phyloP scores from a whole-genome alignment of 2,329 filamentous ascomycete species.

The Talaromyces verruculosus region DNA sequence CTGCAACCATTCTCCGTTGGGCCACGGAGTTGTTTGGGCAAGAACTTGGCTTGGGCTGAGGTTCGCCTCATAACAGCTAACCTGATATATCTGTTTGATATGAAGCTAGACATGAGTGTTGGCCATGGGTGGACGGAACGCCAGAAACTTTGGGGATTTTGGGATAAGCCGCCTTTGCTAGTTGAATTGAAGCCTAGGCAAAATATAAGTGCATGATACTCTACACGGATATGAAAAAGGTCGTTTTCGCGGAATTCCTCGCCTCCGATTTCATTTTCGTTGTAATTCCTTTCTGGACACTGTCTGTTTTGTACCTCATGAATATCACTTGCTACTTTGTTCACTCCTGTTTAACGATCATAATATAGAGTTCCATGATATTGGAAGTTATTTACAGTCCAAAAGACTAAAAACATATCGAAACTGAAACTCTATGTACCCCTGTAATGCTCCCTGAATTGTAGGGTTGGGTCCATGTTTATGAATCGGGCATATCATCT shows the following conservation, averaged over 20 bases:
- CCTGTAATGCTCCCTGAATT: too few relatives aligned
- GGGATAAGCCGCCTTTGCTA: constrained; percentile 1
- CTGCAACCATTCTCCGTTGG: constrained; percentile 1
- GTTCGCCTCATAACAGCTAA: constrained; percentile 6
- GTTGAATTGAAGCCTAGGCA: background rate
- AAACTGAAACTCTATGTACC: too few relatives aligned
- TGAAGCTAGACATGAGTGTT: background rate
- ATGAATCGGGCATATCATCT: too few relatives aligned
- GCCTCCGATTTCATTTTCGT: background rate
- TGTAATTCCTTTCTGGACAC: background rate
- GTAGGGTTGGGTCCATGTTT: too few relatives aligned
- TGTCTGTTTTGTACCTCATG: background rate
- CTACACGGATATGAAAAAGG: background rate
- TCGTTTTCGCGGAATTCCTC: background rate
- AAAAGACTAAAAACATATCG: too few relatives aligned
- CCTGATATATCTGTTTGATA: background rate
- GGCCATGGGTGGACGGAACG: background rate
- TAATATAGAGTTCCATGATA: too few relatives aligned
- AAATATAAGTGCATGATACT: background rate
- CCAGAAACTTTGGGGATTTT: background rate
- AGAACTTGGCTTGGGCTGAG: constrained; percentile 3
- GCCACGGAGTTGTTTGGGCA: constrained; percentile 7
- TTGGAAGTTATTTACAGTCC: too few relatives aligned
- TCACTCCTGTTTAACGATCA: too few relatives aligned
- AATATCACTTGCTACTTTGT: background rate